Evolutionary conservation across 345 rosid species (phyloP), one percentile per base, ranked within the genome.

Genomic region (Gossypium arboreum): DNA sequence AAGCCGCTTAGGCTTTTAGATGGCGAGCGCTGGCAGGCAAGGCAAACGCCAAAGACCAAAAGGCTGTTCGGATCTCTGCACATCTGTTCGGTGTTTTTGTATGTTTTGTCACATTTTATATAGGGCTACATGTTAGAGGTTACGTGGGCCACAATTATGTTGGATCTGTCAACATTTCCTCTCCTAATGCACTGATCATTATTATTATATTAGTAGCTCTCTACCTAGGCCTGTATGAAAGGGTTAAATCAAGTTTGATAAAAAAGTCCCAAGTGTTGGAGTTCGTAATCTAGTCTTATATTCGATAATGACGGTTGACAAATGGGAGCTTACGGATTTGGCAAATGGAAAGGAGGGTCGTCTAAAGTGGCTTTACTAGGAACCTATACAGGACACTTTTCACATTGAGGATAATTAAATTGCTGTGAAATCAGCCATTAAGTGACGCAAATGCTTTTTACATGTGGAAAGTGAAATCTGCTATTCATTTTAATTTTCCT

Each of bases 101-200:
- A 64, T 3, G 13, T 39, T 68, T 39, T 57, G 76, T 75, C 67
- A 66, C 29, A 8, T 64, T 39, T 34, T 34, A 34, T 34, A 11
- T 60, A 41, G 63, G 73, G 48, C 60, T 25, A 45, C 48, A 45
- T 45, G 12, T 45, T 1, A 45, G 48, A 45, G 44, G n/a, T 10
- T 60, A 52, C 27, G 64, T 54, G 77, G 76, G 62, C 63, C 78
- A 50, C 18, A 9, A 9, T 22, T 1, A 2, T 56, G 56, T 76
- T 72, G 79, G 73, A 79, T 79, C 76, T 75, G 50, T 65, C 70
- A 17, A 76, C 50, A 18, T 57, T 45, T 22, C 22, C 58, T 60
- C 17, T 0, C 1, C 51, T 12, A 27, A 16, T 52, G 7, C 57
- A 52, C 22, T 18, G 34, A 12, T 51, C 0, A 9, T 45, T 10